These are phyloP conservation scores for Neoarthrinium moseri DNA, from an alignment of 2,329 filamentous ascomycete species.

Conservation along the genomic window DNA sequence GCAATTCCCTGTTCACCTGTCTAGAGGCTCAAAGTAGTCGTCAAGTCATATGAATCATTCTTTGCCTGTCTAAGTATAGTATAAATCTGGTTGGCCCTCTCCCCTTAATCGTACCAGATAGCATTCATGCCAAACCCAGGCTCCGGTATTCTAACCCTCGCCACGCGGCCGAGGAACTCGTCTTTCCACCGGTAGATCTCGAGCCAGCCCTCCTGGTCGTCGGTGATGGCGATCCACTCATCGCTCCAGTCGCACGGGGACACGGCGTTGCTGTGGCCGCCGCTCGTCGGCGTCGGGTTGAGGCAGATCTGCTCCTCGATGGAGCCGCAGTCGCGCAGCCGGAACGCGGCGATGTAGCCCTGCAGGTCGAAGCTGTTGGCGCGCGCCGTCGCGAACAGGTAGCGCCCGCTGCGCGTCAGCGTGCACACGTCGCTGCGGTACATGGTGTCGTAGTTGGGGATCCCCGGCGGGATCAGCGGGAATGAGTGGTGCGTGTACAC, in stretches of 20 bases:
- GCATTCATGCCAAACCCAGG: constrained; percentile 96
- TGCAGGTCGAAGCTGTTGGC: constrained; percentile 74
- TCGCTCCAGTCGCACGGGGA: constrained; percentile 79
- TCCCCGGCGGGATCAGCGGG: constrained; percentile 77
- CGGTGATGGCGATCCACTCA: constrained; percentile 86
- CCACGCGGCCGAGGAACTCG: constrained; percentile 76
- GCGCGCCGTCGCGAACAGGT: constrained; percentile 83
- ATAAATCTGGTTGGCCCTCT: too few species aligned
- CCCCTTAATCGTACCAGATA: constrained; percentile 86
- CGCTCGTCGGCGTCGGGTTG: constrained; percentile 82
- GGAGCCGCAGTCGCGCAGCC: constrained; percentile 64
- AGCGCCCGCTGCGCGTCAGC: constrained; percentile 64
- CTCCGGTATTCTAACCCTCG: constrained; percentile 74
- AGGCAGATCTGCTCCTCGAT: constrained; percentile 78
- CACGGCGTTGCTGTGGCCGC: constrained; percentile 87
- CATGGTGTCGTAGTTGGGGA: constrained; percentile 53
- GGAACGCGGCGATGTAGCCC: constrained; percentile 81
- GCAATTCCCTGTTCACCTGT: too few species aligned
- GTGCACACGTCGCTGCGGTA: constrained; percentile 86
- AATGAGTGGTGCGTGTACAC: constrained; percentile 75
- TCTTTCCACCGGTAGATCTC: constrained; percentile 87
- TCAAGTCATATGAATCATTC: too few species aligned
- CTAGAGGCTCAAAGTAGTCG: too few species aligned
- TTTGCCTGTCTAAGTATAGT: too few species aligned
- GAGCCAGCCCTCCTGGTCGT: constrained; percentile 83